Evolutionary conservation across 805 yeast genomes (phyloP).

Genomic region (Saccharomycopsis sp.): DNA sequence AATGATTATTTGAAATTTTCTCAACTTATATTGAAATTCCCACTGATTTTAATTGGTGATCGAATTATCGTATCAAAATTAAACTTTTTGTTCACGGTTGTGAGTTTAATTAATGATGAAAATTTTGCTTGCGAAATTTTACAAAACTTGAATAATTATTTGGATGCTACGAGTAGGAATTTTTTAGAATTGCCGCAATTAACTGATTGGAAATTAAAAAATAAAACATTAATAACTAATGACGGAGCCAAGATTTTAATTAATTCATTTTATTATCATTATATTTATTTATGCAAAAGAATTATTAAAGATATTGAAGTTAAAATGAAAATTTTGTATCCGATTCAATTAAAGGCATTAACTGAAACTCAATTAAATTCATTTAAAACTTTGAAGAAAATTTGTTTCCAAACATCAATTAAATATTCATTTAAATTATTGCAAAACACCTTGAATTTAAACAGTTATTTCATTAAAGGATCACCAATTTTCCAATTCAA

Average conservation of each 20-base stretch:
- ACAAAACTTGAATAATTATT: constrained; percentile 29
- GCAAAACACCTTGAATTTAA: constrained; percentile 37
- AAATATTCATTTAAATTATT: constrained; percentile 40
- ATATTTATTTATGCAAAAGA: constrained; percentile 35
- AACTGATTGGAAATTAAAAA: constrained; percentile 39
- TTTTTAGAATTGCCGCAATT: constrained; percentile 30
- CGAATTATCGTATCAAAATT: constrained; percentile 47
- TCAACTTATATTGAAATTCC: constrained; percentile 39
- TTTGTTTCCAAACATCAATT: constrained; percentile 36
- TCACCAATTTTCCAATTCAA: constrained; percentile 47
- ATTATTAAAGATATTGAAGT: constrained; percentile 26
- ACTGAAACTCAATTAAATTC: constrained; percentile 24
- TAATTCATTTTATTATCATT: constrained; percentile 43
- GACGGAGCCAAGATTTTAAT: constrained; percentile 44
- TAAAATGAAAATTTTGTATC: constrained; percentile 9
- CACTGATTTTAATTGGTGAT: constrained; percentile 39
- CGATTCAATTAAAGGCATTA: constrained; percentile 27
- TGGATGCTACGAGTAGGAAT: constrained; percentile 11
- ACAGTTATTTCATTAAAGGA: constrained; percentile 43
- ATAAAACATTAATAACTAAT: constrained; percentile 38
- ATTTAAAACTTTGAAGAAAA: constrained; percentile 25
- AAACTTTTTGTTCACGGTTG: constrained; percentile 30
- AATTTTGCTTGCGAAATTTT: constrained; percentile 24
- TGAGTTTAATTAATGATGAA: constrained; percentile 25
- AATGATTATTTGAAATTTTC: constrained; percentile 36